Percentiles rank a stretch among this genome's conserved stretches.
Evolutionary conservation across 148 eudicot species (phyloP).

Genomic region (Rhododendron griersonianum): DNA sequence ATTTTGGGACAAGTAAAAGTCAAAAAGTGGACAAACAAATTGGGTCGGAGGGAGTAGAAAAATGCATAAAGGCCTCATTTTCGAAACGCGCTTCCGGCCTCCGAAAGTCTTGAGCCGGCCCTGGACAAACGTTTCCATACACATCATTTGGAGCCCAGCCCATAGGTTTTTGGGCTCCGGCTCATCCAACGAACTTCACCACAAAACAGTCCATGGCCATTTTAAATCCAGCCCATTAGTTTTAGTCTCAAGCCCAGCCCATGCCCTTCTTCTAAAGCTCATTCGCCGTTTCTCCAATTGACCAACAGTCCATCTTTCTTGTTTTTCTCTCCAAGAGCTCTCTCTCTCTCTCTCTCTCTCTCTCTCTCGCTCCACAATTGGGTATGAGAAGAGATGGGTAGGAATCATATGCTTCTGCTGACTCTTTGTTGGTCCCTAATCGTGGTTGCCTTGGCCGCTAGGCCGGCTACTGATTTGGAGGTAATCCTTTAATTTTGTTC

Average conservation of each 20-base stretch:
- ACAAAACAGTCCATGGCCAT: background rate
- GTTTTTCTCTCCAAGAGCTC: background rate
- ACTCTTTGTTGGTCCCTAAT: slow-evolving; percentile 10
- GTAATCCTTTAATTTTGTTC: background rate
- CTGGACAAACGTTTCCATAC: background rate
- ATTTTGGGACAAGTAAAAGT: too few relatives aligned
- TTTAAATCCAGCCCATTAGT: background rate
- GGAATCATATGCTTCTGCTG: slow-evolving; percentile 2
- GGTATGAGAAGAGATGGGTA: slow-evolving; percentile 11
- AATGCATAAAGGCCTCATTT: too few relatives aligned
- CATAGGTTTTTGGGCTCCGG: background rate
- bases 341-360: background rate
- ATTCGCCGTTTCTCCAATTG: background rate
- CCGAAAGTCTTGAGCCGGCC: too few relatives aligned
- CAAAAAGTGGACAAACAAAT: too few relatives aligned
- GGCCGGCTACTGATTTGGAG: slow-evolving; percentile 6
- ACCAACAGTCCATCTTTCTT: background rate
- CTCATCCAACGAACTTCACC: background rate
- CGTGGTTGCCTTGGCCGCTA: background rate
- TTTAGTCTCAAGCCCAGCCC: background rate
- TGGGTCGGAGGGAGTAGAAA: too few relatives aligned
- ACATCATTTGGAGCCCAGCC: background rate
- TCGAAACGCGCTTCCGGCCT: too few relatives aligned
- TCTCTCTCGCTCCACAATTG: background rate
- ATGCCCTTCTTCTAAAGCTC: background rate